Conservation (phyloP, 2,329 filamentous ascomycete species). For the Xylariaceae sp. region DNA sequence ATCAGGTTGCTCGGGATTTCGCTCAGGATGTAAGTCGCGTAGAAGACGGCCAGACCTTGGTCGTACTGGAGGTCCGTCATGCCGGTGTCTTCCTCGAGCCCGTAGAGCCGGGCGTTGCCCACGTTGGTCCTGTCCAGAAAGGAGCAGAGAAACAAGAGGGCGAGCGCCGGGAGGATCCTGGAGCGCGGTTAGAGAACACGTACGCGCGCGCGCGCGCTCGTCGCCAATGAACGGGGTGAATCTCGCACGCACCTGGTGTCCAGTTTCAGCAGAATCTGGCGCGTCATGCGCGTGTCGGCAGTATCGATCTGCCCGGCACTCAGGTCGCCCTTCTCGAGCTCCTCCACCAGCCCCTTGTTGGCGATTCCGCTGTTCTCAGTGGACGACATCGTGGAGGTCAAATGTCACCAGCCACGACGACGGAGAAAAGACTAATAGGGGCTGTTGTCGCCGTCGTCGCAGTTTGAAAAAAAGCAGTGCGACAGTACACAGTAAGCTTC, state of each 20-base stretch:
- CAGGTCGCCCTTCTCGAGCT: conserved; percentile 30
- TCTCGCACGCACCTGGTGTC: conserved; percentile 49
- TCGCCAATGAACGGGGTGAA: neutral
- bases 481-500: neutral
- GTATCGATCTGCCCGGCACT: conserved; percentile 5
- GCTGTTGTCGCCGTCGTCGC: neutral
- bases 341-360: conserved; percentile 29
- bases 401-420: neutral
- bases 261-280: conserved; percentile 54
- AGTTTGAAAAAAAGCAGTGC: neutral
- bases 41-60: conserved; percentile 65
- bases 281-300: conserved; percentile 39
- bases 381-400: conserved; percentile 15
- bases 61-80: conserved; percentile 67
- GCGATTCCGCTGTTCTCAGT: conserved; percentile 11
- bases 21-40: conserved; percentile 64
- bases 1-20: conserved; percentile 68
- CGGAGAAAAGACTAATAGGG: neutral
- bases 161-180: conserved; percentile 65
- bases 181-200: conserved; percentile 12
- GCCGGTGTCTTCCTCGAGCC: conserved; percentile 59
- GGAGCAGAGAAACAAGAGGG: conserved; percentile 66
- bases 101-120: conserved; percentile 69
- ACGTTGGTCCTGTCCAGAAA: conserved; percentile 72
- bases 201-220: neutral